Percentiles rank a stretch among this genome's conserved stretches.
phyloP scores from a whole-genome alignment of 768 basidiomycete species.

The Strobilomyces dryophilus region DNA sequence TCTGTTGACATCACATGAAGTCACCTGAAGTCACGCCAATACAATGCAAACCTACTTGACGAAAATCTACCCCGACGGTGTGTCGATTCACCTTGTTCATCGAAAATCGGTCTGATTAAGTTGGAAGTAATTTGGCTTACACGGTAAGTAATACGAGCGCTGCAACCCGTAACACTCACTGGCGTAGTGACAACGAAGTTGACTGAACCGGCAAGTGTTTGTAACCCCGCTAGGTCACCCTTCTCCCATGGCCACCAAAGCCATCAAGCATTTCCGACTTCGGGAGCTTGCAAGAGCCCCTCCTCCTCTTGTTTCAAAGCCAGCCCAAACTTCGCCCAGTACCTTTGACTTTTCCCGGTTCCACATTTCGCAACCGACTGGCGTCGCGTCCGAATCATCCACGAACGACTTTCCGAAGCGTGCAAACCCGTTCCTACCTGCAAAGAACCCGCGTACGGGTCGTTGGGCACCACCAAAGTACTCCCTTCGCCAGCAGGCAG shows the following conservation, averaged over 20 bases:
- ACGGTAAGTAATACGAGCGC: no score
- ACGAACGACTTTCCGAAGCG: slow-evolving; percentile 18
- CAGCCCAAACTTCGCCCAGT: background rate
- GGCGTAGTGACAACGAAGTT: no score
- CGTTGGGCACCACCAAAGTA: slow-evolving; percentile 68
- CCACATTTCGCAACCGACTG: slow-evolving; percentile 14
- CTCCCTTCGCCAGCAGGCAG: slow-evolving; percentile 73
- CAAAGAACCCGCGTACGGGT: slow-evolving; percentile 52
- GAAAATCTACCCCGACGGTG: no score
- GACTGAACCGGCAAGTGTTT: no score
- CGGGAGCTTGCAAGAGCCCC: slow-evolving; percentile 19
- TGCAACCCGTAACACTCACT: no score
- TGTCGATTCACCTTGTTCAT: no score
- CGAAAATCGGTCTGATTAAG: no score
- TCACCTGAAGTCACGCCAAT: no score
- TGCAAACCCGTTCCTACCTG: slow-evolving; percentile 69
- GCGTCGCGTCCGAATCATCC: background rate
- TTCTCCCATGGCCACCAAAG: slow-evolving; percentile 20
- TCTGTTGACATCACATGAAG: no score
- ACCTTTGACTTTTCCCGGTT: slow-evolving; percentile 20
- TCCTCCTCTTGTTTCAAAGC: slow-evolving; percentile 26
- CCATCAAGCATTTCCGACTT: slow-evolving; percentile 25
- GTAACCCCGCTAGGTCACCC: background rate
- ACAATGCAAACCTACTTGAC: no score
- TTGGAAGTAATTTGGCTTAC: no score